A percentile compares a stretch with the other conserved stretches of the same genome.
phyloP scores from a whole-genome alignment of 139 green algal genomes.

The Microglena sp. region DNA sequence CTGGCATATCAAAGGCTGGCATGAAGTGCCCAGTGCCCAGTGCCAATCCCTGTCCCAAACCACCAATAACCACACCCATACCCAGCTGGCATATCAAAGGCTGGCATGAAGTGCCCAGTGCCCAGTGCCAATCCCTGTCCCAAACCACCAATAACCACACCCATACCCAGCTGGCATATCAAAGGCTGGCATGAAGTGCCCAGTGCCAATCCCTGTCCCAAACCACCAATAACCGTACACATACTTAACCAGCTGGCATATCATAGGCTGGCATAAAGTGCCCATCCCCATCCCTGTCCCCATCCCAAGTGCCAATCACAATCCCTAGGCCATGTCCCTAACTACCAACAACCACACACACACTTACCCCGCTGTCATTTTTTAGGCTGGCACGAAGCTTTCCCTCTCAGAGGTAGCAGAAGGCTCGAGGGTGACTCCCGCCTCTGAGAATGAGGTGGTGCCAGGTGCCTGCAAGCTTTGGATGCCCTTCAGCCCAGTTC shows the following conservation, averaged over 20 bases:
- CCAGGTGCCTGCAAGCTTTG: background rate
- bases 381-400: constrained; percentile 1
- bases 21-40: too few relatives aligned
- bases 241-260: background rate
- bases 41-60: too few relatives aligned
- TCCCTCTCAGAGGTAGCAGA: background rate
- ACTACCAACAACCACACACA: too few relatives aligned
- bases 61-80: too few relatives aligned
- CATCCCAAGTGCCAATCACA: background rate
- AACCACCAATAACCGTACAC: background rate
- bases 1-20: too few relatives aligned
- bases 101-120: background rate
- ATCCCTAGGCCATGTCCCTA: background rate
- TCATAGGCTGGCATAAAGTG: background rate
- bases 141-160: too few relatives aligned
- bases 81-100: too few relatives aligned
- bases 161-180: too few relatives aligned
- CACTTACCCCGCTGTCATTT: background rate
- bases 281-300: background rate
- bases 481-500: background rate
- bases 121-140: background rate
- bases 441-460: background rate
- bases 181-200: background rate
- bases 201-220: background rate
- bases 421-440: background rate